Conservation (phyloP, 2,329 filamentous ascomycete species). For the Paracoccidioides lutzii region DNA sequence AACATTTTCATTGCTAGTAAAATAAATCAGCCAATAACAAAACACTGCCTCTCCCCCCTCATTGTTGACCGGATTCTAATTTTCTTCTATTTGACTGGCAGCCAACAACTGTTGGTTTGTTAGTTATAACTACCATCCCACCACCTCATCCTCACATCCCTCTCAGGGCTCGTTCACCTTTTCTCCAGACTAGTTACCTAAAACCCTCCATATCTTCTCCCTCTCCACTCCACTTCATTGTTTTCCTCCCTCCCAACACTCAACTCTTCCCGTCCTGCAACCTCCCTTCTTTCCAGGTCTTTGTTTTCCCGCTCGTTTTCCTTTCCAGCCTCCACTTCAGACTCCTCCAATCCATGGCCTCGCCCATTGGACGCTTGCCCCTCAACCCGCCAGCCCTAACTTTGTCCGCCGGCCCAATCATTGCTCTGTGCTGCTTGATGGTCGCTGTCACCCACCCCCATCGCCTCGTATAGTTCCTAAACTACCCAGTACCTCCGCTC, state of each 20-base stretch:
- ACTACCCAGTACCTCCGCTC: not conserved
- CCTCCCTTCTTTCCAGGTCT: not conserved
- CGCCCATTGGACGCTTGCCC: not conserved
- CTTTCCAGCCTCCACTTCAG: not conserved
- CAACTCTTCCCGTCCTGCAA: not conserved
- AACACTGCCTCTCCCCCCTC: too few species aligned
- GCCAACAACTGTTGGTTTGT: too few species aligned
- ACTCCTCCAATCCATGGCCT: not conserved
- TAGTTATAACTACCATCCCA: not conserved
- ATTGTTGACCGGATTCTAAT: too few species aligned
- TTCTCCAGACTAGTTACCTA: too few species aligned
- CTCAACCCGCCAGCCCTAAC: not conserved
- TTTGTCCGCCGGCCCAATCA: not conserved
- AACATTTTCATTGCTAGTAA: too few species aligned
- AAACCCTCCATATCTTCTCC: not conserved
- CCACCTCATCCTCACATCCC: not conserved
- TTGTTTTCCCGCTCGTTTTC: not conserved
- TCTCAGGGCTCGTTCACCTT: not conserved
- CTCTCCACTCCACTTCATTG: not conserved
- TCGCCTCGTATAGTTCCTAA: not conserved
- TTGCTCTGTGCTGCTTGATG: too few species aligned
- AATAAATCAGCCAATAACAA: too few species aligned
- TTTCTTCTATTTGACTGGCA: too few species aligned
- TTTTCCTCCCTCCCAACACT: not conserved
- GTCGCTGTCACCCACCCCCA: not conserved